A percentile compares a stretch with the other conserved stretches of the same genome.
phyloP scores from a whole-genome alignment of 176 grass and related monocot genomes.

The Urochloa ruziziensis region DNA sequence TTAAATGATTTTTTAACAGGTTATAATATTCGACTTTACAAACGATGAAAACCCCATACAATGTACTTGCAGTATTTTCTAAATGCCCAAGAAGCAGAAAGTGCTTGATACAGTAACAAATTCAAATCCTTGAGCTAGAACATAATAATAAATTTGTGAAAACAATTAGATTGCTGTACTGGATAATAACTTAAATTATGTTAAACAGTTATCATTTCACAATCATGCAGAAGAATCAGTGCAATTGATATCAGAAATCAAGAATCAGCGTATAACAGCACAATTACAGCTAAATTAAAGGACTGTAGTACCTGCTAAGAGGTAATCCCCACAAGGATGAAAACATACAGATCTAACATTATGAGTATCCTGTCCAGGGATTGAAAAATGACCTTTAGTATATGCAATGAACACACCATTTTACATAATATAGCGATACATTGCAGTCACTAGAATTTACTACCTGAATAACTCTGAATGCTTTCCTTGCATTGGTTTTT shows the following conservation, averaged over 20 bases:
- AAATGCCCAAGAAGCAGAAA: neutral
- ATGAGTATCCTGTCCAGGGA: conserved; percentile 81
- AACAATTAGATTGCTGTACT: neutral
- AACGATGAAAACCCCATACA: neutral
- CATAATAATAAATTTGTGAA: neutral
- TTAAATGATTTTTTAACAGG: neutral
- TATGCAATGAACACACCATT: neutral
- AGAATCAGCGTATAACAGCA: conserved; percentile 17
- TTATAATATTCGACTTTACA: neutral
- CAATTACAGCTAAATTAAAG: conserved; percentile 26
- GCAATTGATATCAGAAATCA: conserved; percentile 11
- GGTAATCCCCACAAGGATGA: conserved; percentile 95
- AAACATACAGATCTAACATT: conserved; percentile 98
- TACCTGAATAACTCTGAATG: conserved; percentile 99
- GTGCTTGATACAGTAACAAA: neutral
- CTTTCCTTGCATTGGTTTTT: conserved; percentile 88
- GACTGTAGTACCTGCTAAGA: conserved; percentile 72
- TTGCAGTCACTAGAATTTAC: conserved; percentile 21
- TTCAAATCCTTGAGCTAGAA: neutral
- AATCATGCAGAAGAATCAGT: neutral
- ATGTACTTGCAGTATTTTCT: neutral
- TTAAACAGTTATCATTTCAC: neutral
- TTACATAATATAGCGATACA: conserved; percentile 14
- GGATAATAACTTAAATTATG: neutral
- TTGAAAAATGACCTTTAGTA: conserved; percentile 1